Evolutionary conservation across 2,329 filamentous ascomycete genomes (phyloP), one percentile per base, ranked within the genome.

Genomic region (Ramularia endophylla): DNA sequence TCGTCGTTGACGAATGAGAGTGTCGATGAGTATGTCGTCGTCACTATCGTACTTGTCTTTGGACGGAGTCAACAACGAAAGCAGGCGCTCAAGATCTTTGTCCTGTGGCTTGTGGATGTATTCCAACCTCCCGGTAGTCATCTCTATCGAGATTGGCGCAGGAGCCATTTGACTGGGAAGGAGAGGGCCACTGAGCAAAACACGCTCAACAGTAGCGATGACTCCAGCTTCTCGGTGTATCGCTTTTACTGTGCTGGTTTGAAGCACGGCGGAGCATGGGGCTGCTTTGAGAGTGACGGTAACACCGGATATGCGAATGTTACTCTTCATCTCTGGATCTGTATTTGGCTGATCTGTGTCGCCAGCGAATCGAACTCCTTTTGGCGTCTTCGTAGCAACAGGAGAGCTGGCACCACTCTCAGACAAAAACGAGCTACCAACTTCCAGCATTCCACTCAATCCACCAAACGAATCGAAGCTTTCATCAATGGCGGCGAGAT

Each of bases 21-120:
- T 95, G 54, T 97, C 90, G 16, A 98, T 78, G 72, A 98, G 81
- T 46, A 98, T 94, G 56, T 97, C 90, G 54, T 95, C 87, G 46
- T 94, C 85, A 34, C 81, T 80, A 46, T 90, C 83, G 54, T 92
- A 95, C 49, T 89, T 87, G 61, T 92, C 81, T 50, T 88, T 92
- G 0, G 89, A 95, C 0, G 92, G 94, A 5, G 85, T 94, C 41
- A 98, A 85, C 38, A 98, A 73, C 38, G 85, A 83, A 0, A 98
- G 69, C 1, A 98, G 73, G 25, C 82, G 78, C 56, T 89, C 84
- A 0, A 98, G 71, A 61, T 98, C 92, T 13, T 74, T 70, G 52
- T 94, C 83, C 47, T 83, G 82, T 0, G 92, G 90, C 1, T 75
- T 66, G 46, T 75, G 74, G 2, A 87, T 65, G 54, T 85, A 94